phyloP scores from a whole-genome alignment of 176 grass and related monocot species.

The Rhynchospora pubera region DNA sequence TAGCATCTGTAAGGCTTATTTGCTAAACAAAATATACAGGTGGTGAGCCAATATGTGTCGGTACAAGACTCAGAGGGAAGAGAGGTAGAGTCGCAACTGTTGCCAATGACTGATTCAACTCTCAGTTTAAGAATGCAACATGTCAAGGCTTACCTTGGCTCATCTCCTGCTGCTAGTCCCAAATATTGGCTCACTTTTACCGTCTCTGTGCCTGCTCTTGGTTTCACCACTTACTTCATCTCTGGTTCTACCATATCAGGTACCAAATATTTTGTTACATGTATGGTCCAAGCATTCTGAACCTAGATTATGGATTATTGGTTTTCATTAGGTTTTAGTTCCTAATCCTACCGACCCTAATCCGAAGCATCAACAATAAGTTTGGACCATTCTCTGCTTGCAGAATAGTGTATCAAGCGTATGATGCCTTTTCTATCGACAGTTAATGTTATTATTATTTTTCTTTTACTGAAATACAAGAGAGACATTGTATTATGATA shows the following conservation, averaged over 20 bases:
- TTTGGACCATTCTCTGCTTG: not conserved
- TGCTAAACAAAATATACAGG: constrained; percentile 40
- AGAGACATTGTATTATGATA: constrained; percentile 21
- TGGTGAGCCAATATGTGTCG: constrained; percentile 52
- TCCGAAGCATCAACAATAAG: not conserved
- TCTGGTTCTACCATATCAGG: constrained; percentile 60
- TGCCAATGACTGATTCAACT: constrained; percentile 53
- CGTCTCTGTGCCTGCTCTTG: constrained; percentile 64
- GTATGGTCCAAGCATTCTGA: not conserved
- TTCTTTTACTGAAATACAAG: not conserved
- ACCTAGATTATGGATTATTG: not conserved
- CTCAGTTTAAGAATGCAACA: constrained; percentile 46
- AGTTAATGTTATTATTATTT: not conserved
- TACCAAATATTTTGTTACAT: constrained; percentile 22
- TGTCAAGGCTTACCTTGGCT: constrained; percentile 68
- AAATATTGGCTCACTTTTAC: constrained; percentile 94
- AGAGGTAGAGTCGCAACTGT: constrained; percentile 85
- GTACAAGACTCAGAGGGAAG: constrained; percentile 79
- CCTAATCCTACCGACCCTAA: not conserved
- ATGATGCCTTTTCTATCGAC: not conserved
- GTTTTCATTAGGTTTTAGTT: not conserved
- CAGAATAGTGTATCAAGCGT: not conserved
- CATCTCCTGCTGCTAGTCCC: constrained; percentile 33
- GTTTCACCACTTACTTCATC: constrained; percentile 87
- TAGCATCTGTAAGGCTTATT: constrained; percentile 14